Percentiles rank a stretch among this genome's conserved stretches.
These are phyloP conservation scores for Wickerhamomyces silvicola DNA, from an alignment of 805 yeast species.

Conservation along the genomic window DNA sequence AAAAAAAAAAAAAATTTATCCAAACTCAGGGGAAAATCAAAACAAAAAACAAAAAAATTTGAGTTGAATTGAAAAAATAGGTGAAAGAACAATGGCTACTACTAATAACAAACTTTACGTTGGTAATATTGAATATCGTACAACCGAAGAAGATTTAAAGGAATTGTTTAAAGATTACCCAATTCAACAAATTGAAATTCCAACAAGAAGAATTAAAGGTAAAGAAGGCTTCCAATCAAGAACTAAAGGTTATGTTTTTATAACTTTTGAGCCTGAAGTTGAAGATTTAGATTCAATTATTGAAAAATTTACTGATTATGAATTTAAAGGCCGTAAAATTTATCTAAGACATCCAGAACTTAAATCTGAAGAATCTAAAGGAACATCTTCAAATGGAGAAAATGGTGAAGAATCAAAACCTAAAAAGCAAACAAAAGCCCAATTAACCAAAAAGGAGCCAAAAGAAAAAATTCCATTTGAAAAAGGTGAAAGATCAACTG, in stretches of 20 bases:
- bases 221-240: slow-evolving; percentile 29
- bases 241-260: slow-evolving; percentile 54
- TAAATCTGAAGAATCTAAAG: slow-evolving; percentile 10
- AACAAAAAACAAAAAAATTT: neutral
- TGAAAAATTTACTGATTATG: slow-evolving; percentile 33
- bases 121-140: slow-evolving; percentile 58
- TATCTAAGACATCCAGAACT: slow-evolving; percentile 50
- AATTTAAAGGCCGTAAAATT: slow-evolving; percentile 41
- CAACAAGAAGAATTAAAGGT: slow-evolving; percentile 33
- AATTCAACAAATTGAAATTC: slow-evolving; percentile 44
- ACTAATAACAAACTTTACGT: slow-evolving; percentile 48
- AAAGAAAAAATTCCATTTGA: slow-evolving; percentile 29
- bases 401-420: slow-evolving; percentile 1
- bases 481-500: slow-evolving; percentile 31
- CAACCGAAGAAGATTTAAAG: slow-evolving; percentile 48
- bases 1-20: no score
- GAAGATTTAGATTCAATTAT: slow-evolving; percentile 39
- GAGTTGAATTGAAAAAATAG: neutral
- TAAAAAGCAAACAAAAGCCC: slow-evolving; percentile 8
- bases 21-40: neutral
- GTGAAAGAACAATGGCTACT: neutral
- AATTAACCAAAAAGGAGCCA: slow-evolving; percentile 9
- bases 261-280: slow-evolving; percentile 40
- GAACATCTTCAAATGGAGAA: neutral
- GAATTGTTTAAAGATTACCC: slow-evolving; percentile 42